These are phyloP conservation scores for Cadophora luteo-olivacea DNA, from an alignment of 2,329 filamentous ascomycete species.

Conservation along the genomic window DNA sequence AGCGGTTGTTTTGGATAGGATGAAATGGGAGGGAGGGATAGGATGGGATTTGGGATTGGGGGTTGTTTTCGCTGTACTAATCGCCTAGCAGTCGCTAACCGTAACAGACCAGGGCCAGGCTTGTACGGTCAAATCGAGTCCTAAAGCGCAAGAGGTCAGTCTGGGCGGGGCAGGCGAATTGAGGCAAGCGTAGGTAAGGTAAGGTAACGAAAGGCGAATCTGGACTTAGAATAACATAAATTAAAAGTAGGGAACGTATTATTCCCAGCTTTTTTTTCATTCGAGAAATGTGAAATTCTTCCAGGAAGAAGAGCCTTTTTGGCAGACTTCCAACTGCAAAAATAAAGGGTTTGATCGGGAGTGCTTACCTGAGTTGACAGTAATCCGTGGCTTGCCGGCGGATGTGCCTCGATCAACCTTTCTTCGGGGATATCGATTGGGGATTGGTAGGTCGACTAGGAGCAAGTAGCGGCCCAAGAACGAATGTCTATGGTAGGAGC, in stretches of 20 bases:
- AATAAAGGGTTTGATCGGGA: not conserved
- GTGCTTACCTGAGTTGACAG: slow-evolving; percentile 7
- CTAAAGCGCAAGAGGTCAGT: slow-evolving; percentile 9
- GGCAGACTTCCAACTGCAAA: not conserved
- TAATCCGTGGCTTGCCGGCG: not conserved
- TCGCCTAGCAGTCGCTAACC: slow-evolving; percentile 23
- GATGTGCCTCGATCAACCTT: slow-evolving; percentile 1
- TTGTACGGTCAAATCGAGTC: slow-evolving; percentile 11
- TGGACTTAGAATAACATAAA: no score
- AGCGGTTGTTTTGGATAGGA: not conserved
- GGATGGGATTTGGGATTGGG: slow-evolving; percentile 18
- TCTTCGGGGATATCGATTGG: not conserved
- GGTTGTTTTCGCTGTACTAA: slow-evolving; percentile 22
- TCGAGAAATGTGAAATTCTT: not conserved
- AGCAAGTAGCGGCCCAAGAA: slow-evolving; percentile 7
- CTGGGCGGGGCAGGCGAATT: slow-evolving; percentile 7
- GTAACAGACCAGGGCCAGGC: slow-evolving; percentile 7
- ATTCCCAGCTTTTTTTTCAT: not conserved
- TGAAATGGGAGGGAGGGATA: slow-evolving; percentile 1
- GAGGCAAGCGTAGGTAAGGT: not conserved
- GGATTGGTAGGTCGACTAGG: not conserved
- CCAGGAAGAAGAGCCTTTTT: not conserved
- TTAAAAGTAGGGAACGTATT: not conserved
- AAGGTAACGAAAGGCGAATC: not conserved
- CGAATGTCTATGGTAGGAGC: not conserved